These are phyloP conservation scores for Termitomyces heimii DNA, from an alignment of 768 basidiomycete species.

Conservation along the genomic window DNA sequence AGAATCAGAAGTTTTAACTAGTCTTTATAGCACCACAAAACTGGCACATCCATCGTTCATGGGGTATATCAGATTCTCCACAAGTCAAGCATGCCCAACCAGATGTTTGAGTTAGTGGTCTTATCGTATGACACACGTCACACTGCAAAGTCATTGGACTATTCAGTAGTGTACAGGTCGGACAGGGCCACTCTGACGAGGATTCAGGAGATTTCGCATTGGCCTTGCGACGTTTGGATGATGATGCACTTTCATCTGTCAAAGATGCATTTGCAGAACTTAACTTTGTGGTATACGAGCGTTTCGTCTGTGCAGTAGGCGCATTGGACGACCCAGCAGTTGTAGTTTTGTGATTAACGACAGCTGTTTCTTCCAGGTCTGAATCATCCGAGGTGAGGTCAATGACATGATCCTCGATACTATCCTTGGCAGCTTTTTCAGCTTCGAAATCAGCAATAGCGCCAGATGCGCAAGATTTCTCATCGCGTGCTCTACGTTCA, in stretches of 20 bases:
- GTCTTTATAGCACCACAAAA: constrained; percentile 66
- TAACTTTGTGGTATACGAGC: constrained; percentile 4
- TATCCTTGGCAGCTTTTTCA: constrained; percentile 63
- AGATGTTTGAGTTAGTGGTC: constrained; percentile 21
- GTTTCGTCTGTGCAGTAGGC: constrained; percentile 9
- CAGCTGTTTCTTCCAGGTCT: constrained; percentile 30
- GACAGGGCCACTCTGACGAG: constrained; percentile 43
- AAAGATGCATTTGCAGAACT: neutral
- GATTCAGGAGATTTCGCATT: neutral
- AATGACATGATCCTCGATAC: constrained; percentile 52
- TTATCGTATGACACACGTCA: constrained; percentile 44
- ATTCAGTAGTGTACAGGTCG: constrained; percentile 66
- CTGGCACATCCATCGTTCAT: constrained; percentile 69
- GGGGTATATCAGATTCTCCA: constrained; percentile 53
- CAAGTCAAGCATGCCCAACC: constrained; percentile 68
- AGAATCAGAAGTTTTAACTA: constrained; percentile 20
- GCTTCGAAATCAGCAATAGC: constrained; percentile 52
- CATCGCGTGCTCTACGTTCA: constrained; percentile 69
- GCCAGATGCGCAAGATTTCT: constrained; percentile 68
- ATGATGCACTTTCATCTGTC: neutral
- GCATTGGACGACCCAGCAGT: constrained; percentile 19
- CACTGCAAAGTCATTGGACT: constrained; percentile 43
- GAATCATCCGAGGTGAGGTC: constrained; percentile 47
- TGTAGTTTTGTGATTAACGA: constrained; percentile 14
- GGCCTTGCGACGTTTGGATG: constrained; percentile 6